A percentile compares a stretch with the other conserved stretches of the same genome.
Conservation (phyloP, 2,329 filamentous ascomycete genomes). For the Rhytidhysteron rufulum region DNA sequence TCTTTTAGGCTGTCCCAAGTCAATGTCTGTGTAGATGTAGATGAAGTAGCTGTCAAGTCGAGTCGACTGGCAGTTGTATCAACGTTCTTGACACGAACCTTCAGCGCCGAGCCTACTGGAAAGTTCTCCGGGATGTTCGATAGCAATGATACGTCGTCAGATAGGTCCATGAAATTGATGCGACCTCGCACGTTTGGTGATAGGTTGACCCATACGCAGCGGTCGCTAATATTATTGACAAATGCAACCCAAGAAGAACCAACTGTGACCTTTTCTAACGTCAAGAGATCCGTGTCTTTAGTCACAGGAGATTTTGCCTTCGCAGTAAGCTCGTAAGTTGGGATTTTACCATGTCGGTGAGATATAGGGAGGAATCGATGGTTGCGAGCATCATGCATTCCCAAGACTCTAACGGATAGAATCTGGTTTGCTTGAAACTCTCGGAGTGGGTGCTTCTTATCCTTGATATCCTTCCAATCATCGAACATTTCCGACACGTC, state of each 20-base stretch:
- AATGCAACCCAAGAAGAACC: conserved; percentile 76
- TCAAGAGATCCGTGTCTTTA: conserved; percentile 60
- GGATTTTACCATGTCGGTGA: conserved; percentile 73
- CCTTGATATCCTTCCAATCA: conserved; percentile 77
- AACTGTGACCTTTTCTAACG: conserved; percentile 67
- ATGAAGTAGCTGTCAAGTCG: conserved; percentile 76
- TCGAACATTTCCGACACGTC: conserved; percentile 91
- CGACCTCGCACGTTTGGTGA: conserved; percentile 84
- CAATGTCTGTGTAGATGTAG: conserved; percentile 53
- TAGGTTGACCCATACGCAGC: conserved; percentile 85
- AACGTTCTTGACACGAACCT: conserved; percentile 71
- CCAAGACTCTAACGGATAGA: conserved; percentile 73
- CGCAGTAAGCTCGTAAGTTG: conserved; percentile 80
- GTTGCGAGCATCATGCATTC: conserved; percentile 83
- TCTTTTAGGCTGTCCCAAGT: conserved; percentile 68
- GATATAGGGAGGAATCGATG: conserved; percentile 89
- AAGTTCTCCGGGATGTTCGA: conserved; percentile 75
- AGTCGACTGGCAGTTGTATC: conserved; percentile 70
- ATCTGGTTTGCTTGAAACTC: conserved; percentile 69
- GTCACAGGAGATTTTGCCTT: conserved; percentile 60
- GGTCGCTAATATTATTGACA: conserved; percentile 81
- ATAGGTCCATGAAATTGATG: conserved; percentile 76
- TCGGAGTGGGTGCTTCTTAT: conserved; percentile 75
- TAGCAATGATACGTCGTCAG: conserved; percentile 77
- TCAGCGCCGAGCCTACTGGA: conserved; percentile 83